Evolutionary conservation across 805 yeast genomes (phyloP), one percentile per base, ranked within the genome.

Genomic region (Monosporozyma aquatica): DNA sequence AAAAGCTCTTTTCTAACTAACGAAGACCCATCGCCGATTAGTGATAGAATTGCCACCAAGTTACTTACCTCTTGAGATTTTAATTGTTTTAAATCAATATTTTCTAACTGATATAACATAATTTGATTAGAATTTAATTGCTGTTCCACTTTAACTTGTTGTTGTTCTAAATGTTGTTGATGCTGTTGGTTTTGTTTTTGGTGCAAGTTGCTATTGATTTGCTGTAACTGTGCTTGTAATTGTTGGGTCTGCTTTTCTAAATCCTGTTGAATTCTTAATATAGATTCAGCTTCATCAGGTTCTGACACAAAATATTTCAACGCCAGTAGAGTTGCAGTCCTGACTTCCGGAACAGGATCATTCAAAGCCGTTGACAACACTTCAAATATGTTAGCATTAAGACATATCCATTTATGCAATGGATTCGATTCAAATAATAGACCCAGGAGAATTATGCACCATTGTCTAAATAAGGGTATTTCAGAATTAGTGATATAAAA

Each of bases 331-430:
- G 86, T 76, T 0, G 97, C 85, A 0, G 96, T 82, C 43, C 97
- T 70, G 1, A 92, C 95, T 60, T 92, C 98, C 0, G 97, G 96
- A 37, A 90, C 87, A 0, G 97, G 95, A 57, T 92, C 97, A 47
- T 74, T 75, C 14, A 87, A 69, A 30, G 84, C 64, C 20, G 67
- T 66, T 25, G 78, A 58, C 23, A 90, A 53, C 3, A 51, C 47
- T 18, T 70, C 75, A 13, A 82, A 62, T 20, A 76, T 72, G 0
- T 82, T 82, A 43, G 78, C 81, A 49, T 80, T 76, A 50, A 76
- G 71, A 21, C 81, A 77, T 20, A 83, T 71, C 70, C 77, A 75
- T 55, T 82, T 81, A 10, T 89, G 87, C 42, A 86, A 87, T 0
- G 82, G 73, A 50, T 82, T 78, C 36, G 74, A 74, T 47, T 70